A percentile compares a stretch with the other conserved stretches of the same genome.
These are phyloP conservation scores for Citeromyces matritensis DNA, from an alignment of 805 yeast species.

Conservation along the genomic window DNA sequence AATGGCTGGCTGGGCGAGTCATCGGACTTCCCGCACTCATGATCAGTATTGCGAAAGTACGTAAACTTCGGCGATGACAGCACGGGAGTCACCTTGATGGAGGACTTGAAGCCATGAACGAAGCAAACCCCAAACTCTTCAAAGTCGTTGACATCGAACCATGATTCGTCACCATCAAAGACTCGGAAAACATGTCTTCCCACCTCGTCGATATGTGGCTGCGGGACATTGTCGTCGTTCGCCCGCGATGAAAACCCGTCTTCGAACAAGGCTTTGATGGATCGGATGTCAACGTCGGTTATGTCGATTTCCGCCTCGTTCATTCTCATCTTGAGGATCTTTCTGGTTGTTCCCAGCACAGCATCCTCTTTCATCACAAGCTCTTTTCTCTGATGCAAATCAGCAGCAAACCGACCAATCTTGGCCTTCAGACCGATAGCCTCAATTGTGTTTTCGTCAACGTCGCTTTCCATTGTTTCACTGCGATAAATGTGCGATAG, in stretches of 20 bases:
- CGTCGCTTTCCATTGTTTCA: conserved; percentile 15
- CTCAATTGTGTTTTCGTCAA: conserved; percentile 27
- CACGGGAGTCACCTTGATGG: conserved; percentile 42
- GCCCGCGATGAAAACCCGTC: not conserved
- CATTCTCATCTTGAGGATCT: conserved; percentile 29
- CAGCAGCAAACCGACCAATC: conserved; percentile 39
- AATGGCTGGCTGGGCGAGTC: conserved; percentile 31
- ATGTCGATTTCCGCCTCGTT: conserved; percentile 49
- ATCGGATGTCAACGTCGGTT: conserved; percentile 42
- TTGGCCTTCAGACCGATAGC: conserved; percentile 62
- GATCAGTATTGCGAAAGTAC: conserved; percentile 41
- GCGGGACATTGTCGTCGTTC: conserved; percentile 1
- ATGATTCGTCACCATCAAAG: conserved; percentile 37
- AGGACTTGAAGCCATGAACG: conserved; percentile 17
- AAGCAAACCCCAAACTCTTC: conserved; percentile 36
- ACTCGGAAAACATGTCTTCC: conserved; percentile 6
- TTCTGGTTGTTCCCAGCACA: conserved; percentile 28
- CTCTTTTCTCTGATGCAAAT: conserved; percentile 50
- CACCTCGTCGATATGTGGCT: not conserved
- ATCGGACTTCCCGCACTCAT: conserved; percentile 13
- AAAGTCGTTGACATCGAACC: conserved; percentile 53
- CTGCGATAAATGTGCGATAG: conserved; percentile 60
- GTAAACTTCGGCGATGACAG: conserved; percentile 55
- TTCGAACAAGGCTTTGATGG: conserved; percentile 28
- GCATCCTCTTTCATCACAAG: conserved; percentile 25